These are phyloP conservation scores for Pulveroboletus sp. DNA, from an alignment of 768 basidiomycete species.

Conservation along the genomic window DNA sequence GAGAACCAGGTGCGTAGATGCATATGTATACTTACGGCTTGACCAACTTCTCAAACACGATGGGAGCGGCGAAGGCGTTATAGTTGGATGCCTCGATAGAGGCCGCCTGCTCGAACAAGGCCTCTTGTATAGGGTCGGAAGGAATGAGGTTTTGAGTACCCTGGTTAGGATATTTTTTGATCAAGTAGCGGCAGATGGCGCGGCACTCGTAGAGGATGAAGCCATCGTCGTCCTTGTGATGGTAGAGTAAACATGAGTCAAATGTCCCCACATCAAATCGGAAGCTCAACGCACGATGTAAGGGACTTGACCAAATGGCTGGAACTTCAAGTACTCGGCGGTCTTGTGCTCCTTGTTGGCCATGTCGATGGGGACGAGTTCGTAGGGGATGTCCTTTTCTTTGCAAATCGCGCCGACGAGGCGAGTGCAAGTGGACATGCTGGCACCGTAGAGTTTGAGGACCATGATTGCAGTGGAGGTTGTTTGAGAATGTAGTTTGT, in stretches of 20 bases:
- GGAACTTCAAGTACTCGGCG: slow-evolving; percentile 38
- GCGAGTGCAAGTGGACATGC: slow-evolving; percentile 45
- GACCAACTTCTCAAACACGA: slow-evolving; percentile 48
- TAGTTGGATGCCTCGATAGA: slow-evolving; percentile 53
- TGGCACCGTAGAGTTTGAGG: slow-evolving; percentile 33
- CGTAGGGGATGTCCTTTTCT: slow-evolving; percentile 56
- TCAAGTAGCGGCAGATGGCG: slow-evolving; percentile 58
- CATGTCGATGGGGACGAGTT: slow-evolving; percentile 44
- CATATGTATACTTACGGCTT: slow-evolving; percentile 37
- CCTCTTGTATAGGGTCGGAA: slow-evolving; percentile 30
- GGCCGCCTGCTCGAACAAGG: slow-evolving; percentile 29
- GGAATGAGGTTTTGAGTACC: slow-evolving; percentile 48
- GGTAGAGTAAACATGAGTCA: background rate
- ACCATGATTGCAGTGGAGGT: slow-evolving; percentile 25
- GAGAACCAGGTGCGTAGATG: background rate
- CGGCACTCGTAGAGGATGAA: slow-evolving; percentile 60
- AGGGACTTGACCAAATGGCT: slow-evolving; percentile 58
- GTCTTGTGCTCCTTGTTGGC: slow-evolving; percentile 43
- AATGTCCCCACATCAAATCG: slow-evolving; percentile 39
- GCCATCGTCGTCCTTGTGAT: slow-evolving; percentile 51
- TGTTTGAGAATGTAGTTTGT: background rate
- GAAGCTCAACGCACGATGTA: slow-evolving; percentile 31
- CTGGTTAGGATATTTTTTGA: slow-evolving; percentile 46
- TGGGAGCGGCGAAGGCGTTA: slow-evolving; percentile 34
- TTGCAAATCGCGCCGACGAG: slow-evolving; percentile 48